These are phyloP conservation scores for Arachnomyces sp. DNA, from an alignment of 2,329 filamentous ascomycete genomes.

Conservation along the genomic window DNA sequence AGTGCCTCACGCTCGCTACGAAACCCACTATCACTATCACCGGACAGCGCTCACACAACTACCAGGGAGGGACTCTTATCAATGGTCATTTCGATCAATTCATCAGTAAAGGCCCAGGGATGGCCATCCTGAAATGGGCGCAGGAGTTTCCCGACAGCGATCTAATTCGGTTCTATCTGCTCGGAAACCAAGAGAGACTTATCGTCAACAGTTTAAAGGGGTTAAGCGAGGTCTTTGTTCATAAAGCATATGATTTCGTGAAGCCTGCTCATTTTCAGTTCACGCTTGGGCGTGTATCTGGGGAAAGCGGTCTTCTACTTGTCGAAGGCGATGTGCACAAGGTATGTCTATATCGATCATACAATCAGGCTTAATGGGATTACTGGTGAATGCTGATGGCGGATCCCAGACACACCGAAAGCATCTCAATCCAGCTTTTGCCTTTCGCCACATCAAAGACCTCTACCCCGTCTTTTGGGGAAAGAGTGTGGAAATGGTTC, in stretches of 20 bases:
- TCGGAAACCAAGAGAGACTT: slow-evolving; percentile 57
- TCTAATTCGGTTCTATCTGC: slow-evolving; percentile 56
- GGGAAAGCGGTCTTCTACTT: slow-evolving; percentile 48
- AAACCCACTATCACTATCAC: not conserved
- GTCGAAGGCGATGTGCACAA: slow-evolving; percentile 90
- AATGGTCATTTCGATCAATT: slow-evolving; percentile 38
- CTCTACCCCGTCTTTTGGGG: slow-evolving; percentile 77
- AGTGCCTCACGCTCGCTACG: slow-evolving; percentile 13
- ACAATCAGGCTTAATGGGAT: not conserved
- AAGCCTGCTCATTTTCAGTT: slow-evolving; percentile 49
- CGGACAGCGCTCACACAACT: slow-evolving; percentile 6
- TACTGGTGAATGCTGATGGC: not conserved
- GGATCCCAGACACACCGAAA: slow-evolving; percentile 53
- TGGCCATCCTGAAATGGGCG: slow-evolving; percentile 41
- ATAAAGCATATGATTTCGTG: slow-evolving; percentile 60
- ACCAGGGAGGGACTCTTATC: slow-evolving; percentile 33
- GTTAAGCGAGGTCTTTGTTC: slow-evolving; percentile 61
- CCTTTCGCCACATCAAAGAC: slow-evolving; percentile 77
- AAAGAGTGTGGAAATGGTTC: slow-evolving; percentile 61
- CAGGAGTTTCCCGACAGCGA: slow-evolving; percentile 58
- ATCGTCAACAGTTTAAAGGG: slow-evolving; percentile 55
- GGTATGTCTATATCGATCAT: slow-evolving; percentile 24
- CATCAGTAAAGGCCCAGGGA: slow-evolving; percentile 32
- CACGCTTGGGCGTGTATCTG: slow-evolving; percentile 29
- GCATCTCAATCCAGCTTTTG: slow-evolving; percentile 71